phyloP scores from a whole-genome alignment of 1,284 basidiomycete genomes.

The Rhodofomes roseus region DNA sequence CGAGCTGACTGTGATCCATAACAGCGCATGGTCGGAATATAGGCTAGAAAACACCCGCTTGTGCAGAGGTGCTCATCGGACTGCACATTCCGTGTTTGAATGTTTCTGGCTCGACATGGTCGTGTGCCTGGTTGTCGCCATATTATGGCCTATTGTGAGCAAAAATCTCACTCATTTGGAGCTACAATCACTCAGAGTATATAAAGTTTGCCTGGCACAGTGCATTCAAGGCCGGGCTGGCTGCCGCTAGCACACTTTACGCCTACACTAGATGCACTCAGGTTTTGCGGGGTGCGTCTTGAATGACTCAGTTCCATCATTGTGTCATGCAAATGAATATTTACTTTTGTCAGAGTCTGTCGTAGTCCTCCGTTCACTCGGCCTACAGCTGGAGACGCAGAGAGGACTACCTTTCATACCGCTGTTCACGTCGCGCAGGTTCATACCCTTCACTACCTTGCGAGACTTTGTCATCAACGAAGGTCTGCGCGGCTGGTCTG shows the following conservation, averaged over 20 bases:
- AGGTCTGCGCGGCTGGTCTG: constrained; percentile 64
- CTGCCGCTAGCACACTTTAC: constrained; percentile 9
- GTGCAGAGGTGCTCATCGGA: background rate
- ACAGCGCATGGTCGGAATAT: constrained; percentile 46
- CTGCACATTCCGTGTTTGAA: constrained; percentile 15
- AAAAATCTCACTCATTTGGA: background rate
- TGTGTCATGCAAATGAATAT: background rate
- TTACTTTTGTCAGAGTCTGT: constrained; percentile 53
- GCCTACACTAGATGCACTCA: constrained; percentile 37
- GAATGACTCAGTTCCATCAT: background rate
- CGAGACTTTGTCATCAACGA: constrained; percentile 72
- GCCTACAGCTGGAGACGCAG: constrained; percentile 69
- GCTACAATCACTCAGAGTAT: background rate
- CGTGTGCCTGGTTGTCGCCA: constrained; percentile 28
- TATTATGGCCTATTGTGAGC: constrained; percentile 39
- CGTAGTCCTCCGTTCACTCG: constrained; percentile 58
- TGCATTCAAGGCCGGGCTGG: background rate
- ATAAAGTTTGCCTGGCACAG: background rate
- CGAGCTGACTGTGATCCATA: constrained; percentile 46
- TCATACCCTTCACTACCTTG: constrained; percentile 53
- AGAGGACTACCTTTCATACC: constrained; percentile 47
- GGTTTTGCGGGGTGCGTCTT: constrained; percentile 47
- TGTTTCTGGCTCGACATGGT: constrained; percentile 37
- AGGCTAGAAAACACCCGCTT: constrained; percentile 40
- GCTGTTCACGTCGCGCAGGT: constrained; percentile 45